Evolutionary conservation across 1,139 yeast genomes (phyloP).

Genomic region (Geotrichum fermentans): DNA sequence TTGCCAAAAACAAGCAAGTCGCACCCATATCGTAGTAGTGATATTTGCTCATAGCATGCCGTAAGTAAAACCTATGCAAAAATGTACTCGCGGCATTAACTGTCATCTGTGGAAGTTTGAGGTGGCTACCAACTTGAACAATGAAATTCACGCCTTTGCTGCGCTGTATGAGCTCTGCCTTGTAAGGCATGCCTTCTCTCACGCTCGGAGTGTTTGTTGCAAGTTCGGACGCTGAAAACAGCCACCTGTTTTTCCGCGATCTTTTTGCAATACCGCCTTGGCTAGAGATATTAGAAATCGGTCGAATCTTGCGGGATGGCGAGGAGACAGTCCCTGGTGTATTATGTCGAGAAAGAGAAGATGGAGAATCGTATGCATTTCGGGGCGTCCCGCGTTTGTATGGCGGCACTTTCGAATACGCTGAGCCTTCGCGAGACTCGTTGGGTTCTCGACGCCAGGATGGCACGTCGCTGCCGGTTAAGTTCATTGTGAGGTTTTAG

Average conservation of each 20-base stretch:
- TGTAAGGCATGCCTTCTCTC: slow-evolving; percentile 36
- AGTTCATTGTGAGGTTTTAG: not conserved
- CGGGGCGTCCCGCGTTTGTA: too few species aligned
- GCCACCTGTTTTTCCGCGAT: slow-evolving; percentile 19
- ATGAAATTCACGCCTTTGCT: slow-evolving; percentile 48
- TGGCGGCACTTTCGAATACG: not conserved
- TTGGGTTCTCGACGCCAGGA: not conserved
- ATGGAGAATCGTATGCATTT: too few species aligned
- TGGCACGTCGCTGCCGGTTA: not conserved
- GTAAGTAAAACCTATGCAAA: slow-evolving; percentile 49
- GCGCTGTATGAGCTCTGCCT: slow-evolving; percentile 42
- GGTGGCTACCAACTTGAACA: slow-evolving; percentile 42
- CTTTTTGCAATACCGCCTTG: not conserved
- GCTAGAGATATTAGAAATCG: not conserved
- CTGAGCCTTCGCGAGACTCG: not conserved
- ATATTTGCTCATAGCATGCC: slow-evolving; percentile 40
- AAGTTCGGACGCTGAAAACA: slow-evolving; percentile 18
- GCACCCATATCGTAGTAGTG: slow-evolving; percentile 48
- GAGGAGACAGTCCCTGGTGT: not conserved
- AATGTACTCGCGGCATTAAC: slow-evolving; percentile 47
- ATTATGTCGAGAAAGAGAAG: not conserved
- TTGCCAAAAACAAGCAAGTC: slow-evolving; percentile 47
- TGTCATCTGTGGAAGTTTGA: slow-evolving; percentile 46
- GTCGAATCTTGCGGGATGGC: not conserved
- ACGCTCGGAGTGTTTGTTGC: slow-evolving; percentile 38